Evolutionary conservation across 805 yeast genomes (phyloP).

Genomic region (Kodamaea leandrae): DNA sequence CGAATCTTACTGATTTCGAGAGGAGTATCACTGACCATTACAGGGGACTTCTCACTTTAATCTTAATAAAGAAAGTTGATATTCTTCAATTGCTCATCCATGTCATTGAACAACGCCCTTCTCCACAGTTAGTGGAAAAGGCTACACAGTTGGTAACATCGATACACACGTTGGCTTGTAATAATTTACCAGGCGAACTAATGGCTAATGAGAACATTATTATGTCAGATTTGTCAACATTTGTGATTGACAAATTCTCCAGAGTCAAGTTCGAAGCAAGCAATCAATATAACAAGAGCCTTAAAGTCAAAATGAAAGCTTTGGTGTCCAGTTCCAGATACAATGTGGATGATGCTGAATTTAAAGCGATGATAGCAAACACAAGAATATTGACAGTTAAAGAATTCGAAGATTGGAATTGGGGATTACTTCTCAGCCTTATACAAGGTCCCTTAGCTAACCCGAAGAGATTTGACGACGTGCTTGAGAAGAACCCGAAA

Average conservation of each 20-base stretch:
- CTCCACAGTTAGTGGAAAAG: conserved; percentile 47
- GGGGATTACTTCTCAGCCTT: conserved; percentile 70
- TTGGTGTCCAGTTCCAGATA: conserved; percentile 22
- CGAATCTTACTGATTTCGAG: conserved; percentile 24
- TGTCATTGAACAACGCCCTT: conserved; percentile 36
- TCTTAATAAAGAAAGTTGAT: conserved; percentile 49
- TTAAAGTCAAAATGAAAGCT: conserved; percentile 22
- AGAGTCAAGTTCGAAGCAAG: conserved; percentile 34
- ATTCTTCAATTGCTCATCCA: conserved; percentile 48
- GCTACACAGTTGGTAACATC: conserved; percentile 66
- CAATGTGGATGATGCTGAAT: conserved; percentile 57
- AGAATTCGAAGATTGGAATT: conserved; percentile 81
- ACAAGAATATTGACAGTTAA: conserved; percentile 77
- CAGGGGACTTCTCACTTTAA: conserved; percentile 55
- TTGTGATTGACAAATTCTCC: conserved; percentile 47
- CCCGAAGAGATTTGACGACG: conserved; percentile 72
- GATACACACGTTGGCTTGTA: conserved; percentile 48
- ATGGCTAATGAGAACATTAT: conserved; percentile 18
- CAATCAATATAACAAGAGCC: conserved; percentile 24
- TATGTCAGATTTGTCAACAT: conserved; percentile 20
- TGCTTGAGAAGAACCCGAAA: conserved; percentile 69
- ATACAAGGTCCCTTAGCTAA: conserved; percentile 80
- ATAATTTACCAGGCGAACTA: conserved; percentile 50
- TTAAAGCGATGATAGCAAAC: conserved; percentile 62
- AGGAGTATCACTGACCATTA: conserved; percentile 56